Base-by-base conservation (phyloP, 1,139 yeast species). In the Zygosaccharomyces pseudobailii region DNA sequence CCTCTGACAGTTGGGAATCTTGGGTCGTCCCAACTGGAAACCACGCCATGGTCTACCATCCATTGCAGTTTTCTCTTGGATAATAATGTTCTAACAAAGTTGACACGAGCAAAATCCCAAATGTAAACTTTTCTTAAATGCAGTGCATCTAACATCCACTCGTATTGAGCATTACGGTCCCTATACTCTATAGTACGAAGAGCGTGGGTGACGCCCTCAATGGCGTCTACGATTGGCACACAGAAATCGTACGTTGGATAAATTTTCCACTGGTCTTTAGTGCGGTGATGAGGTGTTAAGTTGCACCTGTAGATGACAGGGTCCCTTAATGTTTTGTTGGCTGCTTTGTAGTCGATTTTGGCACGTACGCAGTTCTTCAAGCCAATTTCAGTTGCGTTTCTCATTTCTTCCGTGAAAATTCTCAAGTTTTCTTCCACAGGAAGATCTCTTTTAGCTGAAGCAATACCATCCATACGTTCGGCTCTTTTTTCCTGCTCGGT, bases 1-100 rank as follows among this genome's bases (percentile, higher is more conserved):
- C 97, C 97, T 72, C 96, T 83, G 36, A 90, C 96, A 42, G 98
- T 92, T 58, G 98, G 98, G 89, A 92, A 92, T 70, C 98, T 80
- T 61, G 98, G 97, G 71, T 92, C 98, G 66, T 90, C 96, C 98
- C 98, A 92, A 72, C 88, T 89, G 32, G 78, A 63, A 51, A 92
- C 98, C 59, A 83, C 76, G 35, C 79, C 73, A 68, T 87, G 84
- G 74, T 92, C 97, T 55, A 92, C 97, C 70, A 92, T 88, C 97
- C 97, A 90, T 74, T 92, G 97, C 65, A 92, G 77, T 76, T 92
- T 92, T 76, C 98, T 85, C 83, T 92, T 92, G 52, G 96, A 87
- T 55, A 92, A 75, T 65, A 92, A 75, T 25, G 98, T 92, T 75
- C 97, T 84, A 52, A 90, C 88, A 65, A 92, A 90, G 78, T 90